phyloP scores from a whole-genome alignment of 2,329 filamentous ascomycete species.

The Dendrostoma leiphaemia region DNA sequence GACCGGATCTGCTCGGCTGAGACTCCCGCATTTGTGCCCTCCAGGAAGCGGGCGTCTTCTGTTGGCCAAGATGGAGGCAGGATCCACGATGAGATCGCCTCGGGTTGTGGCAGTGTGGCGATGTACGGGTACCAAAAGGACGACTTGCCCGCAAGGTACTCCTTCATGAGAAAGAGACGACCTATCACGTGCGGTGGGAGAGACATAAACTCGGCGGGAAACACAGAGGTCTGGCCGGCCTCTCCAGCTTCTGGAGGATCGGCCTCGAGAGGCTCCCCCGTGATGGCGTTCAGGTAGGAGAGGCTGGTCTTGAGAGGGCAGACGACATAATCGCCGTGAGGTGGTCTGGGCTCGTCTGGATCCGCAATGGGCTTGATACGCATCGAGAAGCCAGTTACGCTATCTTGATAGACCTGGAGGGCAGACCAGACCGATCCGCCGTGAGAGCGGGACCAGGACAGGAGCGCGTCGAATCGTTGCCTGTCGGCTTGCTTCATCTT shows the following conservation, averaged over 20 bases:
- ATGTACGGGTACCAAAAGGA: slow-evolving; percentile 73
- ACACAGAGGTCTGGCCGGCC: slow-evolving; percentile 25
- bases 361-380: slow-evolving; percentile 36
- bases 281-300: slow-evolving; percentile 58
- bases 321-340: slow-evolving; percentile 45
- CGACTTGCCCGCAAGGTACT: slow-evolving; percentile 55
- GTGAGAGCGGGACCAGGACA: slow-evolving; percentile 46
- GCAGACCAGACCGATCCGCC: slow-evolving; percentile 48
- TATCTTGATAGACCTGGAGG: slow-evolving; percentile 52
- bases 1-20: slow-evolving; percentile 46
- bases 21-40: slow-evolving; percentile 52
- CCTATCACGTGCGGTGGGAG: slow-evolving; percentile 59
- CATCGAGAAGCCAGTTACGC: slow-evolving; percentile 52
- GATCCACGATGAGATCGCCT: slow-evolving; percentile 46
- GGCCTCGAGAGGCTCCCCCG: slow-evolving; percentile 27
- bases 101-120: slow-evolving; percentile 60
- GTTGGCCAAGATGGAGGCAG: slow-evolving; percentile 64
- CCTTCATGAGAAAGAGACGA: slow-evolving; percentile 67
- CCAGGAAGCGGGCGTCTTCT: slow-evolving; percentile 56
- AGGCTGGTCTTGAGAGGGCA: slow-evolving; percentile 54
- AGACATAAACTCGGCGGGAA: slow-evolving; percentile 50
- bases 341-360: not conserved
- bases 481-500: slow-evolving; percentile 28
- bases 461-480: slow-evolving; percentile 33
- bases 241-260: slow-evolving; percentile 20